Evolutionary conservation across 805 yeast species (phyloP).

Genomic region (Metahyphopichia silvanorum): DNA sequence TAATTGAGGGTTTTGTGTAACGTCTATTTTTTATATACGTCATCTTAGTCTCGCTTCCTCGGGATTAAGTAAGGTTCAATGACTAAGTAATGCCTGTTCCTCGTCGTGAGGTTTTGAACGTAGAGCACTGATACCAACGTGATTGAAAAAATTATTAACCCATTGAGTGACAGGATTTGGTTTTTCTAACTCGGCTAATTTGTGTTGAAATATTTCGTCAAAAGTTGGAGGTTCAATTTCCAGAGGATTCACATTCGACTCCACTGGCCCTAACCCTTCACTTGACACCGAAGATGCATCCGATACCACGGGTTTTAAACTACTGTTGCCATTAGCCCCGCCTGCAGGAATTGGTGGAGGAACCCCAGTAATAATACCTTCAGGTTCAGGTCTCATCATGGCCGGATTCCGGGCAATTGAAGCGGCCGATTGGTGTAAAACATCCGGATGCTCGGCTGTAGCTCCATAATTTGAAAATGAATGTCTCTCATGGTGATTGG

Average conservation of each 20-base stretch:
- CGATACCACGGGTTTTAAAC: slow-evolving; percentile 18
- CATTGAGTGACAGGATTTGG: slow-evolving; percentile 4
- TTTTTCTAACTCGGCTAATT: slow-evolving; percentile 14
- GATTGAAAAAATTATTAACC: background rate
- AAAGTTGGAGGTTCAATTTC: slow-evolving; percentile 36
- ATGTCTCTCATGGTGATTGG: background rate
- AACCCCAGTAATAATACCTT: slow-evolving; percentile 28
- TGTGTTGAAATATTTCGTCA: slow-evolving; percentile 23
- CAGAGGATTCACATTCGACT: slow-evolving; percentile 18
- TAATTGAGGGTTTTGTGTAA: background rate
- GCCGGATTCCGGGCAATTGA: slow-evolving; percentile 42
- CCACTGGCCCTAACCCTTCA: slow-evolving; percentile 14
- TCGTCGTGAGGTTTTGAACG: background rate
- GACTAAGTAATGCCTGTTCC: background rate
- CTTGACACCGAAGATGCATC: slow-evolving; percentile 16
- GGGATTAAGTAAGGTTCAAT: background rate
- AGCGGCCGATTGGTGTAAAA: slow-evolving; percentile 32
- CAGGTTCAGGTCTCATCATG: slow-evolving; percentile 26
- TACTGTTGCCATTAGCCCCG: slow-evolving; percentile 2
- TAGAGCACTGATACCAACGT: background rate
- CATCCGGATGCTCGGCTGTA: background rate
- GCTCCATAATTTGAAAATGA: background rate
- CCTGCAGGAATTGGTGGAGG: slow-evolving; percentile 17
- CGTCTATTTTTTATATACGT: background rate
- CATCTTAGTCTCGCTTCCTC: background rate